These are phyloP conservation scores for Lantana camara DNA, from an alignment of 257 asterid species.

Conservation along the genomic window DNA sequence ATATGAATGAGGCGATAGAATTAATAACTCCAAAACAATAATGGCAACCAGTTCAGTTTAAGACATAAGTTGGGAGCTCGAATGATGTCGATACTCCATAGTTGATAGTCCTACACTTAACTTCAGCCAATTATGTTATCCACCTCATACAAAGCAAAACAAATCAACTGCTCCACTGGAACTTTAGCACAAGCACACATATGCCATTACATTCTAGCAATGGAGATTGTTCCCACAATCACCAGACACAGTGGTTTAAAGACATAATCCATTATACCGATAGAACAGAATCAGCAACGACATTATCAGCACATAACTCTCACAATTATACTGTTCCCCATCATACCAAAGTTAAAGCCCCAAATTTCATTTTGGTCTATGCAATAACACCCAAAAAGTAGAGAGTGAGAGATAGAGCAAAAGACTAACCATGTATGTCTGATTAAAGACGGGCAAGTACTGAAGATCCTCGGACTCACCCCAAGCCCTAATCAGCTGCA, in stretches of 20 bases:
- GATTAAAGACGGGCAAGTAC: conserved; percentile 87
- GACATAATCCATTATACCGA: not conserved
- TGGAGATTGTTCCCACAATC: not conserved
- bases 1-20: no score
- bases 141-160: not conserved
- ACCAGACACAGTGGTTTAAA: not conserved
- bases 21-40: no score
- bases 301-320: not conserved
- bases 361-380: not conserved
- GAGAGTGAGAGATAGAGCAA: conserved; percentile 5
- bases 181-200: not conserved
- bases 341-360: not conserved
- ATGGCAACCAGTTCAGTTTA: not conserved
- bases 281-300: conserved; percentile 1
- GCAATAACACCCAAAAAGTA: not conserved
- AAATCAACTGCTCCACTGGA: no score
- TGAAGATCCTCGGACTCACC: conserved; percentile 81
- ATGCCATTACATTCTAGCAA: no score
- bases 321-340: no score
- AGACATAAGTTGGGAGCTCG: not conserved
- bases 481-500: conserved; percentile 91
- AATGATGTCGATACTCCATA: not conserved
- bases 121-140: conserved; percentile 4
- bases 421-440: conserved; percentile 63
- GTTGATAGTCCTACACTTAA: not conserved